Evolutionary conservation across 345 rosid species (phyloP).

Genomic region (Erysimum cheiranthoides): DNA sequence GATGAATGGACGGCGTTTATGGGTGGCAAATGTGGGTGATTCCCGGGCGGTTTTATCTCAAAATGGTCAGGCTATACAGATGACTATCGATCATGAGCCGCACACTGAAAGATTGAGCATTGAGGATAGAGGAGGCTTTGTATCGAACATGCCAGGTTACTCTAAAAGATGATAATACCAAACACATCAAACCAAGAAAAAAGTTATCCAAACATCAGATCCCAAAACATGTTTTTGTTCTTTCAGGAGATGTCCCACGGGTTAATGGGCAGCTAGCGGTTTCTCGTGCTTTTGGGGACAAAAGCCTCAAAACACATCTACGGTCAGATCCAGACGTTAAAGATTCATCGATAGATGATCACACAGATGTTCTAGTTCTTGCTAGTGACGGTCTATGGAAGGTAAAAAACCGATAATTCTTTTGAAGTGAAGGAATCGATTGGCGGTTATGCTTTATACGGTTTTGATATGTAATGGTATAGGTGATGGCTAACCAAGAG

Average conservation of each 20-base stretch:
- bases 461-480: slow-evolving; percentile 2
- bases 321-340: slow-evolving; percentile 75
- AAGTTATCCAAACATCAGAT: neutral
- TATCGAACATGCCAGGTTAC: slow-evolving; percentile 80
- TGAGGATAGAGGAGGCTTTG: slow-evolving; percentile 71
- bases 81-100: slow-evolving; percentile 72
- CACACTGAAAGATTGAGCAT: slow-evolving; percentile 69
- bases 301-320: slow-evolving; percentile 68
- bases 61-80: slow-evolving; percentile 64
- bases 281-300: slow-evolving; percentile 79
- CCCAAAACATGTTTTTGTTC: slow-evolving; percentile 8
- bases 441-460: slow-evolving; percentile 2
- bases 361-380: slow-evolving; percentile 66
- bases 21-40: slow-evolving; percentile 80
- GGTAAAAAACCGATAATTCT: slow-evolving; percentile 43
- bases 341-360: slow-evolving; percentile 42
- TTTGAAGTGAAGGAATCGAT: neutral
- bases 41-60: slow-evolving; percentile 70
- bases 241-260: slow-evolving; percentile 72
- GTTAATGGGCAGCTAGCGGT: slow-evolving; percentile 77
- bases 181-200: neutral
- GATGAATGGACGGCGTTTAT: slow-evolving; percentile 58
- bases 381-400: slow-evolving; percentile 83
- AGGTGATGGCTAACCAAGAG: slow-evolving; percentile 84
- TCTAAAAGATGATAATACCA: slow-evolving; percentile 2